These are phyloP conservation scores for Endoconidiophora polonica DNA, from an alignment of 2,329 filamentous ascomycete genomes.

Conservation along the genomic window DNA sequence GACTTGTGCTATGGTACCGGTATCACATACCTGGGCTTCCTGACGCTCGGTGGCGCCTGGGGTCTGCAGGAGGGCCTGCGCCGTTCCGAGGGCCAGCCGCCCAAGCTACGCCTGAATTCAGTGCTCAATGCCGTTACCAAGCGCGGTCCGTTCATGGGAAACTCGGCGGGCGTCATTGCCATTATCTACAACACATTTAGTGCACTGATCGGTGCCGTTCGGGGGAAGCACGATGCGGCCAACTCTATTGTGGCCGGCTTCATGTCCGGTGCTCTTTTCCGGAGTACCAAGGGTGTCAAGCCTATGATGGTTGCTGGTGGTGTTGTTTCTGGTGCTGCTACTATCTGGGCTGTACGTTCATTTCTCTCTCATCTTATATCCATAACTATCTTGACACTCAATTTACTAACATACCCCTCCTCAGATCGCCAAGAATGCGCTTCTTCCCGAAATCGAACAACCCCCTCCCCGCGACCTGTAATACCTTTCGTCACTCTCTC, in stretches of 20 bases:
- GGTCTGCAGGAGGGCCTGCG: conserved; percentile 78
- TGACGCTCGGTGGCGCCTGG: conserved; percentile 79
- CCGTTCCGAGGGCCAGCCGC: conserved; percentile 58
- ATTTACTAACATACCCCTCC: conserved; percentile 4
- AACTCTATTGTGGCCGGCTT: conserved; percentile 79
- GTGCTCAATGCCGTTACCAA: conserved; percentile 89
- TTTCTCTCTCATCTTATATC: background rate
- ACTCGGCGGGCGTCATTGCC: conserved; percentile 87
- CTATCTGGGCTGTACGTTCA: conserved; percentile 70
- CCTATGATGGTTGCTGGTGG: conserved; percentile 91
- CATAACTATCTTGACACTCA: background rate
- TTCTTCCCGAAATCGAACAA: conserved; percentile 12
- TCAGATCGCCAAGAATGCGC: conserved; percentile 13
- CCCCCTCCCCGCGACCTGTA: conserved; percentile 12
- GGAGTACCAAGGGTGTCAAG: conserved; percentile 76
- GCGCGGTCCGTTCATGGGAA: conserved; percentile 85
- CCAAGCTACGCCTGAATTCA: conserved; percentile 83
- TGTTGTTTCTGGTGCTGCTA: conserved; percentile 73
- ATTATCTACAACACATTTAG: conserved; percentile 94
- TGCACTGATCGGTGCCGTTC: conserved; percentile 59
- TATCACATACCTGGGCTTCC: conserved; percentile 76
- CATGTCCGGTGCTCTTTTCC: conserved; percentile 86
- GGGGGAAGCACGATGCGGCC: conserved; percentile 74
- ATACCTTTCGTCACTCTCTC: background rate
- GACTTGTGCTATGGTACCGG: conserved; percentile 97